Evolutionary conservation across 2,329 filamentous ascomycete species (phyloP).

Genomic region (Dactylonectria macrodidyma): DNA sequence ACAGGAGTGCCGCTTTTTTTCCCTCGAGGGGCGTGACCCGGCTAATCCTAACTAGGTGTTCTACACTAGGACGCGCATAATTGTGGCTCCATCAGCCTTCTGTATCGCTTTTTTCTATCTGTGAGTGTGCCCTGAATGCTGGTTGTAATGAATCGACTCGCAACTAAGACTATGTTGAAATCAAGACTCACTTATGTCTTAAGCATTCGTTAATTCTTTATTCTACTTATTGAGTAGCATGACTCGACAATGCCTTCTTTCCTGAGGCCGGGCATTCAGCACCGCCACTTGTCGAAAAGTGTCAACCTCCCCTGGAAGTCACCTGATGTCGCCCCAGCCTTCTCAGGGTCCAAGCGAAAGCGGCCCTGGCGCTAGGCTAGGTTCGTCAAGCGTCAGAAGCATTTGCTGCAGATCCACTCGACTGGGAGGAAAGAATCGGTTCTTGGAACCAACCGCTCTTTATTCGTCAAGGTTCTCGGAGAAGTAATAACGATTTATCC

Average conservation of each 20-base stretch:
- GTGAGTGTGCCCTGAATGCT: not conserved
- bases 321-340: slow-evolving; percentile 13
- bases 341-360: slow-evolving; percentile 7
- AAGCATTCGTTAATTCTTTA: not conserved
- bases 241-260: slow-evolving; percentile 2
- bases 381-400: slow-evolving; percentile 35
- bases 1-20: slow-evolving; percentile 38
- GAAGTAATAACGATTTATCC: slow-evolving; percentile 38
- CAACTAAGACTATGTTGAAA: not conserved
- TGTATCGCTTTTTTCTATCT: slow-evolving; percentile 2
- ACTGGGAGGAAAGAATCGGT: slow-evolving; percentile 13
- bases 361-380: slow-evolving; percentile 30
- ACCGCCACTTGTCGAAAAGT: slow-evolving; percentile 10
- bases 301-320: slow-evolving; percentile 19
- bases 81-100: slow-evolving; percentile 7
- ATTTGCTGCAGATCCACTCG: slow-evolving; percentile 43
- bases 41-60: slow-evolving; percentile 34
- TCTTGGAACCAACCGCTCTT: not conserved
- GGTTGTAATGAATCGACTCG: not conserved
- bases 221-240: not conserved
- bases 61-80: slow-evolving; percentile 28
- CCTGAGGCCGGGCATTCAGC: not conserved
- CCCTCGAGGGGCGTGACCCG: slow-evolving; percentile 40
- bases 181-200: not conserved
- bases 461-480: slow-evolving; percentile 1